Percentiles rank a stretch among this genome's conserved stretches.
Evolutionary conservation across 176 grass and related monocot species (phyloP).

Genomic region (Ensete glaucum): DNA sequence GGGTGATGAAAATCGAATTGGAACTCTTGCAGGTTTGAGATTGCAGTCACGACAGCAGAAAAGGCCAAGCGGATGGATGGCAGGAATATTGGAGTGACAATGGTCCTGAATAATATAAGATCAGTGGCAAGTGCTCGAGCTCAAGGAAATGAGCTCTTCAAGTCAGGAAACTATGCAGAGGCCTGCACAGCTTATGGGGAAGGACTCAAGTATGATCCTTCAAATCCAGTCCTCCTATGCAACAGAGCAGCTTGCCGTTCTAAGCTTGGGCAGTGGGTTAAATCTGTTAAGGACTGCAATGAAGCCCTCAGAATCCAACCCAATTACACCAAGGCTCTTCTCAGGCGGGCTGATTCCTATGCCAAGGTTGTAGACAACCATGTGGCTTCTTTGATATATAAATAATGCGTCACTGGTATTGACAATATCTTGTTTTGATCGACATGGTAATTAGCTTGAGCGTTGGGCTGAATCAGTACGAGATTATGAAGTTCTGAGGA

Average conservation of each 20-base stretch:
- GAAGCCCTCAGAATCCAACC: slow-evolving; percentile 15
- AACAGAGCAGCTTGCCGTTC: slow-evolving; percentile 21
- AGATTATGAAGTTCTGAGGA: slow-evolving; percentile 19
- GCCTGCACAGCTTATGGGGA: slow-evolving; percentile 19
- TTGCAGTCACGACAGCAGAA: slow-evolving; percentile 3
- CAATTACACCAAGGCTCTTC: slow-evolving; percentile 20
- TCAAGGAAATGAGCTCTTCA: slow-evolving; percentile 19
- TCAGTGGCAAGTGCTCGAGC: slow-evolving; percentile 14
- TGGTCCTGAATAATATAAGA: background rate
- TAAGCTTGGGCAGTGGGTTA: slow-evolving; percentile 12
- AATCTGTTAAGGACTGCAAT: slow-evolving; percentile 19
- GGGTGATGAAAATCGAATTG: background rate
- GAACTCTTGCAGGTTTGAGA: slow-evolving; percentile 13
- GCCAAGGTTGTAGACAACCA: background rate
- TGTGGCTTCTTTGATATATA: background rate
- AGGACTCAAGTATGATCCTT: slow-evolving; percentile 12
- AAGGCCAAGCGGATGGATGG: slow-evolving; percentile 9
- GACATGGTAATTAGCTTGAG: slow-evolving; percentile 1
- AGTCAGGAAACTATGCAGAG: slow-evolving; percentile 16
- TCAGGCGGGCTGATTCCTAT: slow-evolving; percentile 20
- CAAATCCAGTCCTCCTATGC: slow-evolving; percentile 12
- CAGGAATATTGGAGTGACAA: background rate
- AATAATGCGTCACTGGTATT: background rate
- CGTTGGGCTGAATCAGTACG: slow-evolving; percentile 14
- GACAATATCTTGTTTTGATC: background rate